Evolutionary conservation across 257 asterid genomes (phyloP).

Genomic region (Fraxinus americana): DNA sequence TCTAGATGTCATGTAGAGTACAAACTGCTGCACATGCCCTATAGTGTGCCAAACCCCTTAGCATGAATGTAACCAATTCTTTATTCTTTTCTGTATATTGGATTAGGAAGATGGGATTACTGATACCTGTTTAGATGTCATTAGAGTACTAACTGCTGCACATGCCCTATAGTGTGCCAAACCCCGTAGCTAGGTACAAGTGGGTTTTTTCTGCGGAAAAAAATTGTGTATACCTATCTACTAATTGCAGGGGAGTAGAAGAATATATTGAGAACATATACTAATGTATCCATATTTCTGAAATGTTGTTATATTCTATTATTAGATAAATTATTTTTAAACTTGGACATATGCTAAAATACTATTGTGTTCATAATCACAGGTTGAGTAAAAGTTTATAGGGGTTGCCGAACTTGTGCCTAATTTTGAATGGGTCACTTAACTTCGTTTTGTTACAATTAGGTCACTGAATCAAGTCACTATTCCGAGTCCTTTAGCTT

Average conservation of each 20-base stretch:
- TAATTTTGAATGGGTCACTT: not conserved
- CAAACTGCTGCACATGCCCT: not conserved
- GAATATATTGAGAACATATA: not conserved
- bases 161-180: not conserved
- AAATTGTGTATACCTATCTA: not conserved
- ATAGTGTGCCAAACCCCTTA: not conserved
- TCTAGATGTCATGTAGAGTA: not conserved
- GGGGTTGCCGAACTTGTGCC: not conserved
- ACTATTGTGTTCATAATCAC: not conserved
- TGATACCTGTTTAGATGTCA: not conserved
- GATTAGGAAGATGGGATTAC: not conserved
- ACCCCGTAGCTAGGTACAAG: not conserved
- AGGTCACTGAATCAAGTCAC: not conserved
- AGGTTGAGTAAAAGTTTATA: not conserved
- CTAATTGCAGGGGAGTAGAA: not conserved
- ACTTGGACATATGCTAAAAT: not conserved
- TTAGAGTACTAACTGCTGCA: not conserved
- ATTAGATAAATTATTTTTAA: not conserved
- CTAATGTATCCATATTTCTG: not conserved
- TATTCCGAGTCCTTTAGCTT: not conserved
- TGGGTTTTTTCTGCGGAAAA: not conserved
- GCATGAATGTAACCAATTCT: not conserved
- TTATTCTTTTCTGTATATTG: not conserved
- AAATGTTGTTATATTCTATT: not conserved
- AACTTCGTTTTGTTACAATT: not conserved